Conservation (phyloP, 2,329 filamentous ascomycete species). For the Pseudogymnoascus verrucosus region DNA sequence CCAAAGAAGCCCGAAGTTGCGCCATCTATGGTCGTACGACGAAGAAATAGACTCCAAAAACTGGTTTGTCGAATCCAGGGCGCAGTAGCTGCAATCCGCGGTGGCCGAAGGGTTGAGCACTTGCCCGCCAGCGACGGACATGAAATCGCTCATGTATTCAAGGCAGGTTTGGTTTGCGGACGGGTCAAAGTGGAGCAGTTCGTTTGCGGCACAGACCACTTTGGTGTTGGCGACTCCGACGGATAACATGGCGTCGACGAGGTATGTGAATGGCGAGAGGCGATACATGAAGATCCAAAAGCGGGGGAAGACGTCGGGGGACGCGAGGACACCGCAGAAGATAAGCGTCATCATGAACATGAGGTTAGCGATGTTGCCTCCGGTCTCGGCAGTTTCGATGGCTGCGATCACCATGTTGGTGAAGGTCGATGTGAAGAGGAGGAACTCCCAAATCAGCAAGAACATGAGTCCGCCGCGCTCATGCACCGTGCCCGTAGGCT, state of each 20-base stretch:
- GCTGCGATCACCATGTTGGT: slow-evolving; percentile 69
- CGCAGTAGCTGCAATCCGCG: slow-evolving; percentile 45
- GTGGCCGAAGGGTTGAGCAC: slow-evolving; percentile 13
- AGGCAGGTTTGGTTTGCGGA: slow-evolving; percentile 47
- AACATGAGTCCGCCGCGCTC: slow-evolving; percentile 74
- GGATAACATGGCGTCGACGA: slow-evolving; percentile 62
- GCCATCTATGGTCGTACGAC: slow-evolving; percentile 52
- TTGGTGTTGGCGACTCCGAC: slow-evolving; percentile 59
- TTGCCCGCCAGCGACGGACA: slow-evolving; percentile 21
- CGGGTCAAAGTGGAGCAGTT: slow-evolving; percentile 60
- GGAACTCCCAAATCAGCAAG: slow-evolving; percentile 65
- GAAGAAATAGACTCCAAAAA: slow-evolving; percentile 42
- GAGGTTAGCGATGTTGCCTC: slow-evolving; percentile 67
- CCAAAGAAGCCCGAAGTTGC: slow-evolving; percentile 58
- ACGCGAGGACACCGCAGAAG: slow-evolving; percentile 65
- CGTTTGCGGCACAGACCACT: slow-evolving; percentile 61
- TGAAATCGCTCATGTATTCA: slow-evolving; percentile 49
- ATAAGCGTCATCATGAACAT: slow-evolving; percentile 65
- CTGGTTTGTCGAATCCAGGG: slow-evolving; percentile 40
- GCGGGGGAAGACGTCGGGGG: slow-evolving; percentile 51
- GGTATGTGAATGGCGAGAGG: slow-evolving; percentile 73
- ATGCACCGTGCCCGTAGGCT: slow-evolving; percentile 49
- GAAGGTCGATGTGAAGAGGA: slow-evolving; percentile 76
- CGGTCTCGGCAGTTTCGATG: slow-evolving; percentile 68
- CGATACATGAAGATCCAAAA: slow-evolving; percentile 87